Evolutionary conservation across 2,329 filamentous ascomycete genomes (phyloP), one percentile per base, ranked within the genome.

Genomic region (Fusarium sp.): DNA sequence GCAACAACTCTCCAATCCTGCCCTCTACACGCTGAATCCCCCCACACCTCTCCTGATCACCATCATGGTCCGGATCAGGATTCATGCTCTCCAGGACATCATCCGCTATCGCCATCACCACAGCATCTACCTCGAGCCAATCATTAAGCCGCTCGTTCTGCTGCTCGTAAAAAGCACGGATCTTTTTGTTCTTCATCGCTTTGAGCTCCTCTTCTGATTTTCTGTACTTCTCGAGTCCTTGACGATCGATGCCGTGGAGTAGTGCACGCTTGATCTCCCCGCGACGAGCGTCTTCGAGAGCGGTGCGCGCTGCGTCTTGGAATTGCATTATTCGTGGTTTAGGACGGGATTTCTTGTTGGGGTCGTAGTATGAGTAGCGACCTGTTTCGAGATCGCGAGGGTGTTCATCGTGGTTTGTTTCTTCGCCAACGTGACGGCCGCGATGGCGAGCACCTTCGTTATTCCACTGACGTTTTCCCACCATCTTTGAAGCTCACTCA

Each of bases 321-420:
- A 81, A 81, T 71, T 93, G 88, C 18, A 73, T 54, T 24, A 77
- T 72, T 8, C 75, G 75, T 1, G 77, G 77, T 20, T 35, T 73
- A 3, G 47, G 68, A 24, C 77, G 55, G 24, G 42, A 60, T 14
- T 61, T 22, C 5, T 70, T 33, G 11, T 28, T 56, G 15, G 35
- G 31, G 13, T 57, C 42, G 15, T 74, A 59, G 33, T 52, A 52
- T 12, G 59, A 52, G 15, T 55, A 69, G 14, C 61, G 57, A 1
- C 74, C 75, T 17, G 60, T 69, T 47, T 79, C 76, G 10, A 78
- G 71, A 48, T 79, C 77, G 26, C 71, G 73, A 26, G 74, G 75
- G 39, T 76, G 70, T 4, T 66, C 63, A 7, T 75, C 62, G 14
- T 59, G 60, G 45, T 69, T 58, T 22, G 58, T 31, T 52, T 70